A percentile compares a stretch with the other conserved stretches of the same genome.
Conservation (phyloP, 352 stramenopile genomes). For the Phytopythium chamaehyphon region DNA sequence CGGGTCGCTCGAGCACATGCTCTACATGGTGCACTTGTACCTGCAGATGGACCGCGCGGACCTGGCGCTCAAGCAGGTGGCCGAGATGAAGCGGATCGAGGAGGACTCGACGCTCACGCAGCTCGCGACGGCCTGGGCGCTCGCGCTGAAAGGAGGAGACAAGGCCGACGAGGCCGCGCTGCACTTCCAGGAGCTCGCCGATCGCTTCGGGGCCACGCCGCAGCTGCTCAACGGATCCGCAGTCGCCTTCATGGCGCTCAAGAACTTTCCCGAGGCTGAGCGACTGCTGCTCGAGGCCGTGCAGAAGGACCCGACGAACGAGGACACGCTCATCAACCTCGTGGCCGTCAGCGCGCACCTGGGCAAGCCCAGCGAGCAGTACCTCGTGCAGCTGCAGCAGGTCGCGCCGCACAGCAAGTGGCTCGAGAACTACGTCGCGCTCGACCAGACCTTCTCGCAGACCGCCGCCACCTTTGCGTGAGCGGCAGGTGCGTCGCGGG, state of each 20-base stretch:
- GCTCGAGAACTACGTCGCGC: slow-evolving; percentile 60
- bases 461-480: slow-evolving; percentile 69
- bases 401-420: slow-evolving; percentile 65
- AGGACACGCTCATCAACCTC: slow-evolving; percentile 94
- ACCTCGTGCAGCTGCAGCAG: slow-evolving; percentile 76
- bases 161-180: slow-evolving; percentile 89
- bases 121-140: slow-evolving; percentile 88
- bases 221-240: slow-evolving; percentile 92
- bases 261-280: slow-evolving; percentile 91
- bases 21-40: slow-evolving; percentile 82
- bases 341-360: slow-evolving; percentile 89
- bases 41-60: slow-evolving; percentile 95
- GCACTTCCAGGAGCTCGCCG: slow-evolving; percentile 91
- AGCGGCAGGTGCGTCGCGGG: not conserved
- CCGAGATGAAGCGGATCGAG: slow-evolving; percentile 90
- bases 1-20: slow-evolving; percentile 92
- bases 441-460: slow-evolving; percentile 66
- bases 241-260: slow-evolving; percentile 88
- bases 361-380: slow-evolving; percentile 81
- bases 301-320: slow-evolving; percentile 77
- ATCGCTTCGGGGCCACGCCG: slow-evolving; percentile 92
- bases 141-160: slow-evolving; percentile 77
- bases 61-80: slow-evolving; percentile 86
- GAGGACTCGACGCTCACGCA: slow-evolving; percentile 97
- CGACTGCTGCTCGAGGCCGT: slow-evolving; percentile 84